Conservation (phyloP, 345 rosid genomes). For the Clausena lansium region DNA sequence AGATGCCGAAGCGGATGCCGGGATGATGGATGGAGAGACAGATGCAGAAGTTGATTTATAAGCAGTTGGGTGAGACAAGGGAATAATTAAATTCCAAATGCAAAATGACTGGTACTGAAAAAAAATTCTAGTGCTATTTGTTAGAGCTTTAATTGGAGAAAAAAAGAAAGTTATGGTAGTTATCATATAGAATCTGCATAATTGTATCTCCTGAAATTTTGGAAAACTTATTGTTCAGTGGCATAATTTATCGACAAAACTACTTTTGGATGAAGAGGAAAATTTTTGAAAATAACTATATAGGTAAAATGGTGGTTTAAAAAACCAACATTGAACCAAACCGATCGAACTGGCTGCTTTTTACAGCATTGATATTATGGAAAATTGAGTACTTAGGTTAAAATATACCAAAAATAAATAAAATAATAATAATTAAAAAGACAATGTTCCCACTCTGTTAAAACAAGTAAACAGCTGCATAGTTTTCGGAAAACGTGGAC, state of each 20-base stretch:
- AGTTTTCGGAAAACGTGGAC: too few relatives aligned
- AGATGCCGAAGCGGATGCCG: slow-evolving; percentile 53
- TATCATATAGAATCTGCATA: neutral
- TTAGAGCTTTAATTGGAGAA: neutral
- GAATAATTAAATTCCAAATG: neutral
- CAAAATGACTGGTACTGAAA: neutral
- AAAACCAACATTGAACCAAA: too few relatives aligned
- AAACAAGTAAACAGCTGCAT: too few relatives aligned
- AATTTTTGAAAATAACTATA: too few relatives aligned
- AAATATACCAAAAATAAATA: neutral
- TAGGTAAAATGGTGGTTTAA: too few relatives aligned
- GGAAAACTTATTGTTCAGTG: neutral
- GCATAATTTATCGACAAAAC: neutral
- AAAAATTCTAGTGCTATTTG: neutral
- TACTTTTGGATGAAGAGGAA: neutral
- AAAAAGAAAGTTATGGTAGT: neutral
- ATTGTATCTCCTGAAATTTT: neutral
- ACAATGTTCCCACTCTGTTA: neutral
- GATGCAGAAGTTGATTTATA: slow-evolving; percentile 69
- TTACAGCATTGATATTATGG: neutral
- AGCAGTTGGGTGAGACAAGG: slow-evolving; percentile 29
- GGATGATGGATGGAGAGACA: slow-evolving; percentile 62
- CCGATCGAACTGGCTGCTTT: neutral
- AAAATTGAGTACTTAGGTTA: too few relatives aligned
- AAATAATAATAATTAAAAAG: neutral